Evolutionary conservation across 2,329 filamentous ascomycete genomes (phyloP).

Genomic region (Fonsecaea nubica): DNA sequence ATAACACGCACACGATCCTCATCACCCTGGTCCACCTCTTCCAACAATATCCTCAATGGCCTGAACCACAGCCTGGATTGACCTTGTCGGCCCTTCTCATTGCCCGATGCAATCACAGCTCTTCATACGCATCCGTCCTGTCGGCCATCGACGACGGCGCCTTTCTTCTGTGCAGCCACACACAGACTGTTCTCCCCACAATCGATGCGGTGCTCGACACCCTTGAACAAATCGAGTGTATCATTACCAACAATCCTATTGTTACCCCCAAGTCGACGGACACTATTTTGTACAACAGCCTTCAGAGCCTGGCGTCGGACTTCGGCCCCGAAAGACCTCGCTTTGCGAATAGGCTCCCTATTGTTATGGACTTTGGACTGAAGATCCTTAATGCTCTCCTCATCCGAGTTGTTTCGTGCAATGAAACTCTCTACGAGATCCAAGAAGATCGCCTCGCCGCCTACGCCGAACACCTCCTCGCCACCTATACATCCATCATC

Average conservation of each 20-base stretch:
- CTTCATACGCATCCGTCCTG: conserved; percentile 26
- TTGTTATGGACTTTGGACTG: conserved; percentile 35
- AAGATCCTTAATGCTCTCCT: conserved; percentile 33
- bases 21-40: conserved; percentile 33
- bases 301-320: conserved; percentile 32
- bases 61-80: conserved; percentile 37
- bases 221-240: conserved; percentile 32
- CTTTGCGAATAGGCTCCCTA: conserved; percentile 31
- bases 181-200: conserved; percentile 25
- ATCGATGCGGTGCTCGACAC: conserved; percentile 36
- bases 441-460: conserved; percentile 35
- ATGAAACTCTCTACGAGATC: conserved; percentile 30
- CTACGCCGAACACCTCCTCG: conserved; percentile 31
- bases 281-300: conserved; percentile 27
- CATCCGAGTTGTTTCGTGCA: conserved; percentile 12
- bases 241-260: conserved; percentile 31
- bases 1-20: conserved; percentile 37
- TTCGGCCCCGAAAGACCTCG: conserved; percentile 33
- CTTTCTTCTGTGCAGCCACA: conserved; percentile 23
- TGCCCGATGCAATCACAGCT: conserved; percentile 35
- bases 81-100: conserved; percentile 34
- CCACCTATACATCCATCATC: conserved; percentile 32
- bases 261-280: conserved; percentile 31
- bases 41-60: conserved; percentile 36
- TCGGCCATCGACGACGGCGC: conserved; percentile 32